Conservation (phyloP, 2,329 filamentous ascomycete species). For the Knoxdaviesia capensis region DNA sequence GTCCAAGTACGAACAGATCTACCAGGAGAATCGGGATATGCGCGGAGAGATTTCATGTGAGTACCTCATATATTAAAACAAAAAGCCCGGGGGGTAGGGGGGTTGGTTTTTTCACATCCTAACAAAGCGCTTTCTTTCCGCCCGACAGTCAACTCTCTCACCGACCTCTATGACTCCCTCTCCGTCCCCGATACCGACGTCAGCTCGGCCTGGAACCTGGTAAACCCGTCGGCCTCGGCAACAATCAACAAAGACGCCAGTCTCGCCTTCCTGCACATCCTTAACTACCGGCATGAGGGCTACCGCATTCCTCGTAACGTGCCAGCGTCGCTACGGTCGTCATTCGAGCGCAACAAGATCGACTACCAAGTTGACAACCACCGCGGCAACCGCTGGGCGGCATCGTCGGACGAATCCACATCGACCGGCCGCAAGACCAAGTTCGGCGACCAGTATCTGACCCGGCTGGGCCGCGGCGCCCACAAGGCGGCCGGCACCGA, state of each 20-base stretch:
- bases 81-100: neutral
- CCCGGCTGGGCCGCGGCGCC: conserved; percentile 63
- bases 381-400: conserved; percentile 57
- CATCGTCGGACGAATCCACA: conserved; percentile 60
- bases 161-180: conserved; percentile 68
- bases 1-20: conserved; percentile 91
- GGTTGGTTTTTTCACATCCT: neutral
- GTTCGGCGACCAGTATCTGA: conserved; percentile 93
- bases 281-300: conserved; percentile 89
- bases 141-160: conserved; percentile 49
- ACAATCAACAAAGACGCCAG: conserved; percentile 89
- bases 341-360: conserved; percentile 90
- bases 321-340: conserved; percentile 73
- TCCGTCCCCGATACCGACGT: conserved; percentile 61
- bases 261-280: conserved; percentile 87
- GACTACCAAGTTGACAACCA: conserved; percentile 83
- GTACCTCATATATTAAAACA: conserved; percentile 12
- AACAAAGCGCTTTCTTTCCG: conserved; percentile 3
- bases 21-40: conserved; percentile 74
- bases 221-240: conserved; percentile 70
- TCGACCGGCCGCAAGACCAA: conserved; percentile 81
- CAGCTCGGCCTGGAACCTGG: conserved; percentile 86
- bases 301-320: conserved; percentile 84
- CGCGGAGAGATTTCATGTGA: conserved; percentile 66
- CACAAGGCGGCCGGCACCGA: conserved; percentile 78